These are phyloP conservation scores for Xerocomus potaroensis DNA, from an alignment of 768 basidiomycete species.

Conservation along the genomic window DNA sequence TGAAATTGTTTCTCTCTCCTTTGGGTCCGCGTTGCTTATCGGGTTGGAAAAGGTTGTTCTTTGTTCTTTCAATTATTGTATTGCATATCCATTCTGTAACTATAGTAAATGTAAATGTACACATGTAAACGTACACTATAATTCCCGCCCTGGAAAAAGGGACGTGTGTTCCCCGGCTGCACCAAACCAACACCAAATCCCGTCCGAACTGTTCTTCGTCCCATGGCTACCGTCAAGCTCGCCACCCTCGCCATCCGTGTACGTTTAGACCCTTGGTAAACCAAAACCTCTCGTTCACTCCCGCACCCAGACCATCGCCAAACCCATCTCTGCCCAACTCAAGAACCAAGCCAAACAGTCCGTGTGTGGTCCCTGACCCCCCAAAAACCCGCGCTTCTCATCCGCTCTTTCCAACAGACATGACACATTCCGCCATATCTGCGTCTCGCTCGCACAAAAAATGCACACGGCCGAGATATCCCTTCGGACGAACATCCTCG, in stretches of 20 bases:
- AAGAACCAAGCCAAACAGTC: conserved; percentile 73
- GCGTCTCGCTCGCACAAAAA: conserved; percentile 68
- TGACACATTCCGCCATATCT: conserved; percentile 64
- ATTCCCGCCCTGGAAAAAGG: no score
- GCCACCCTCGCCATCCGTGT: conserved; percentile 73
- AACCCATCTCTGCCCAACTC: conserved; percentile 68
- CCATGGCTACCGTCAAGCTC: conserved; percentile 72
- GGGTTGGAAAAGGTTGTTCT: no score
- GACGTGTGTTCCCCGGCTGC: background rate
- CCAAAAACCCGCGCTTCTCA: no score
- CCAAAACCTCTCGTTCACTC: conserved; percentile 1
- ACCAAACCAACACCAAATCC: background rate
- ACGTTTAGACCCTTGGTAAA: conserved; percentile 24
- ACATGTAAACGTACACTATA: no score
- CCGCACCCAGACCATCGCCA: conserved; percentile 66
- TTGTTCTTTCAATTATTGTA: no score
- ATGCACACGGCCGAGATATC: conserved; percentile 73
- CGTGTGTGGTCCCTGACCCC: no score
- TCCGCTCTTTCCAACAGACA: no score
- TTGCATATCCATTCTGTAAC: no score
- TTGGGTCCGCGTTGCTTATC: no score
- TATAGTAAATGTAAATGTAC: no score
- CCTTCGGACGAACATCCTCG: conserved; percentile 71
- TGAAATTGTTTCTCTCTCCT: background rate
- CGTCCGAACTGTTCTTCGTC: background rate